These are phyloP conservation scores for Leccinum broughii DNA, from an alignment of 768 basidiomycete species.

Conservation along the genomic window DNA sequence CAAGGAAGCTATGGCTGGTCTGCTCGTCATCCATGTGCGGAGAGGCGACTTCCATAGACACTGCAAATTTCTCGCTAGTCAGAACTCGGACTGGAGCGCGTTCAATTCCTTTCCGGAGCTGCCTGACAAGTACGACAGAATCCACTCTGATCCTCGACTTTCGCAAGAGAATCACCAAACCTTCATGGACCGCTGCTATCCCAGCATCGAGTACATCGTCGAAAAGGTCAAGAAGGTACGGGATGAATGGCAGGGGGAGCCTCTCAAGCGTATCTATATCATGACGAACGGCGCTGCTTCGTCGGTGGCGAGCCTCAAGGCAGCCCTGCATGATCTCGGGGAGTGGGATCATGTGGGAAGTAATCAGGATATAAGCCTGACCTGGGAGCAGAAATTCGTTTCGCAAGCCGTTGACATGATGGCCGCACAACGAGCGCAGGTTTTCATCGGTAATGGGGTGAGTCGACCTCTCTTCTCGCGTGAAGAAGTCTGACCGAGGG, in stretches of 20 bases:
- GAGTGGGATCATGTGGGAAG: slow-evolving; percentile 41
- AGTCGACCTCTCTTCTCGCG: slow-evolving; percentile 14
- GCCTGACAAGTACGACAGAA: slow-evolving; percentile 37
- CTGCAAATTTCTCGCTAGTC: slow-evolving; percentile 40
- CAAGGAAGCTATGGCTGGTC: slow-evolving; percentile 29
- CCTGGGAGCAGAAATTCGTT: slow-evolving; percentile 43
- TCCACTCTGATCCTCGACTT: slow-evolving; percentile 26
- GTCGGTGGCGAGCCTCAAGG: slow-evolving; percentile 42
- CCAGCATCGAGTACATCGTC: slow-evolving; percentile 42
- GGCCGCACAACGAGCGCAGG: slow-evolving; percentile 44
- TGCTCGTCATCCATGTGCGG: slow-evolving; percentile 52
- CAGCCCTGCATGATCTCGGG: slow-evolving; percentile 30
- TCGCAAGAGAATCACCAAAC: slow-evolving; percentile 24
- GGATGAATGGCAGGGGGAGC: slow-evolving; percentile 17
- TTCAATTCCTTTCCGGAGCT: slow-evolving; percentile 46
- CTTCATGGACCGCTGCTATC: slow-evolving; percentile 43
- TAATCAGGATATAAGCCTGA: slow-evolving; percentile 42
- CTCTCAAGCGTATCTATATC: slow-evolving; percentile 42
- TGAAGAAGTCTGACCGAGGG: neutral
- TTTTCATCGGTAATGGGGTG: slow-evolving; percentile 56
- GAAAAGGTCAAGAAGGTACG: slow-evolving; percentile 37
- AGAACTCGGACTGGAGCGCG: slow-evolving; percentile 37
- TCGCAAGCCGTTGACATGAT: slow-evolving; percentile 52
- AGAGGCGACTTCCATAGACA: slow-evolving; percentile 49
- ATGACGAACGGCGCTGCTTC: slow-evolving; percentile 44